Conservation (phyloP, 2,329 filamentous ascomycete genomes). For the Fusarium sp. region DNA sequence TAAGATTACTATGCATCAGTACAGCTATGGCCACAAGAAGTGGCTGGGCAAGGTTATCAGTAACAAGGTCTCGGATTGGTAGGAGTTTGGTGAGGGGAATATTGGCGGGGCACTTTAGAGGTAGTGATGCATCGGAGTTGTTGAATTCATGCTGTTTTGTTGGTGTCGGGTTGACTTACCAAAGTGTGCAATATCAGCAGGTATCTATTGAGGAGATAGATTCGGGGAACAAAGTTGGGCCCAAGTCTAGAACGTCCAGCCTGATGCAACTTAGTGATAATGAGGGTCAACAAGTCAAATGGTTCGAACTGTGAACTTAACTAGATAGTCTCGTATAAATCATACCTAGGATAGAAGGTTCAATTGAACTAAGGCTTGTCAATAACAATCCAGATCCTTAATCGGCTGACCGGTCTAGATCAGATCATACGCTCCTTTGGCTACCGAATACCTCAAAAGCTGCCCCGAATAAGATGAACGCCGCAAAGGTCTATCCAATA, state of each 20-base stretch:
- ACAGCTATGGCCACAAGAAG: not conserved
- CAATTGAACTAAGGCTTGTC: no score
- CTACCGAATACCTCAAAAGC: no score
- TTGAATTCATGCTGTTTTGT: no score
- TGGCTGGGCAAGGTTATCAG: not conserved
- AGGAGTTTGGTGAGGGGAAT: fast-evolving
- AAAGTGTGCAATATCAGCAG: fast-evolving
- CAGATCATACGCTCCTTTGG: not conserved
- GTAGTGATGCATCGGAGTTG: not conserved
- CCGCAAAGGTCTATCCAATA: not conserved
- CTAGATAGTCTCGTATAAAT: not conserved
- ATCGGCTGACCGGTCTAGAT: not conserved
- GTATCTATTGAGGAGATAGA: not conserved
- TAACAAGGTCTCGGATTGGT: not conserved
- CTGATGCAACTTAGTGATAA: no score
- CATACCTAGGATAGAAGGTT: not conserved
- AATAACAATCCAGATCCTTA: not conserved
- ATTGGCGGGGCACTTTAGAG: fast-evolving
- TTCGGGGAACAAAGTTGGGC: fast-evolving
- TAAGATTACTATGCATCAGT: not conserved
- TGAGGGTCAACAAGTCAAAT: not conserved
- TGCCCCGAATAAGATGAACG: no score
- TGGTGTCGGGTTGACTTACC: no score
- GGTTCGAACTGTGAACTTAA: not conserved
- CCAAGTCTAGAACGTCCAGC: fast-evolving